Base-by-base conservation (phyloP, 2,329 filamentous ascomycete species). In the Clonostachys byssicola region DNA sequence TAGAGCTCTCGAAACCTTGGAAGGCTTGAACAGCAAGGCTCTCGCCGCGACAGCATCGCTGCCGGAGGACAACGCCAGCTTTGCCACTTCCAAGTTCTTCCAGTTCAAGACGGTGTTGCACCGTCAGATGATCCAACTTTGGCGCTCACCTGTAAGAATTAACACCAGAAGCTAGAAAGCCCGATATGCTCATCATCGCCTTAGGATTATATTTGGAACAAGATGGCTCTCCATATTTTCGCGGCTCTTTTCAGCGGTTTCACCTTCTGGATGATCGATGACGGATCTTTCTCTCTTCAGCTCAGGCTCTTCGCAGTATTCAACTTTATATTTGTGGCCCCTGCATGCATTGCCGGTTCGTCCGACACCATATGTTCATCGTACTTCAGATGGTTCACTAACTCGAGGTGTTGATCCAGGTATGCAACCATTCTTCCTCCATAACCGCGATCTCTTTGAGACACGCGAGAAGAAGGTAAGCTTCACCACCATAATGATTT, bases 21-120 rank as follows among this genome's bases (percentile, higher is more conserved):
- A 53, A 14, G 81, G 86, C 56, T 83, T 89, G 38, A 74, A 81
- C 7, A 74, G 85, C 48, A 78, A 79, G 52, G 59, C 72, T 2
- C 17, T 43, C n/a, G 30, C 17, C 42, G 18, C 10, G 7, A 20
- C 16, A 23, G 44, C 42, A 18, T n/a, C 23, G 12, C 9, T 14
- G 5, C 17, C 12, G 13, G 44, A 33, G 3, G 42, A 78, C 2
- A 67, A 72, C 2, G 56, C 64, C 0, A 60, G 65, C 42, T 71
- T 57, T 47, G 67, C 67, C 1, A 68, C 65, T 0, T 63, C 65
- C 1, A 57, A 61, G 35, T 66, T 62, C 61, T 67, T 62, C 40
- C 67, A 71, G 45, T 67, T 67, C 52, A 60, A 54, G 34, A 60
- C 60, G 47, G 67, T 70, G 2, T 47, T 62, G 2, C 53, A 64